phyloP scores from a whole-genome alignment of 2,329 filamentous ascomycete genomes.

The Phoma sp. region DNA sequence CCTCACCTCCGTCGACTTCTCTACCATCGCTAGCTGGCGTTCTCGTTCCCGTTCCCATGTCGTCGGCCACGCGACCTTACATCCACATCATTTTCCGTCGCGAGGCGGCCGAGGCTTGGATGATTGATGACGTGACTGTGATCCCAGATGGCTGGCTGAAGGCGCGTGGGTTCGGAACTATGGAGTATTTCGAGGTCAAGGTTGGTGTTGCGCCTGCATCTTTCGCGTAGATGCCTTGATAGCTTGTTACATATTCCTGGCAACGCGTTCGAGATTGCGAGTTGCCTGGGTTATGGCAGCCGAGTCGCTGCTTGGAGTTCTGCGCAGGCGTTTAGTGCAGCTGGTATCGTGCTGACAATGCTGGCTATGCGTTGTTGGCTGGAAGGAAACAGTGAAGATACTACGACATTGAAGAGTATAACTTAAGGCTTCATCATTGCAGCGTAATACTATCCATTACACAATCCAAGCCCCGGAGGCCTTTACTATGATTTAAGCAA shows the following conservation, averaged over 20 bases:
- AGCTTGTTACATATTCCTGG: background rate
- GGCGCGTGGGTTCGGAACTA: conserved; percentile 28
- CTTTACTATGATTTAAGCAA: too few species aligned
- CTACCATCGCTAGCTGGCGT: too few species aligned
- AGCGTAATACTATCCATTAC: too few species aligned
- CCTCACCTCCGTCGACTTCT: background rate
- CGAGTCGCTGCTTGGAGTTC: too few species aligned
- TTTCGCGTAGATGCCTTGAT: background rate
- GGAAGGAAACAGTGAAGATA: background rate
- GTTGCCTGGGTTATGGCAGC: background rate
- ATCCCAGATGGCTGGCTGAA: conserved; percentile 27
- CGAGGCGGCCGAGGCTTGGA: conserved; percentile 31
- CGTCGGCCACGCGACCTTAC: conserved; percentile 16
- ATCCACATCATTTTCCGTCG: conserved; percentile 36
- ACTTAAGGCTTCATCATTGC: too few species aligned
- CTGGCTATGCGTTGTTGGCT: background rate
- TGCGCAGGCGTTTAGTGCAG: too few species aligned
- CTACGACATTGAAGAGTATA: too few species aligned
- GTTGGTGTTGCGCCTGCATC: conserved; percentile 23
- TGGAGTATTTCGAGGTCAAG: conserved; percentile 40
- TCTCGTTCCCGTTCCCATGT: background rate
- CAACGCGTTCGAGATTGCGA: background rate
- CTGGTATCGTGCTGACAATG: too few species aligned
- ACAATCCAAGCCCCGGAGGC: too few species aligned
- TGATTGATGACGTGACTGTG: conserved; percentile 19